These are phyloP conservation scores for Cymbidium sinense DNA, from an alignment of 106 monocot species.

Conservation along the genomic window DNA sequence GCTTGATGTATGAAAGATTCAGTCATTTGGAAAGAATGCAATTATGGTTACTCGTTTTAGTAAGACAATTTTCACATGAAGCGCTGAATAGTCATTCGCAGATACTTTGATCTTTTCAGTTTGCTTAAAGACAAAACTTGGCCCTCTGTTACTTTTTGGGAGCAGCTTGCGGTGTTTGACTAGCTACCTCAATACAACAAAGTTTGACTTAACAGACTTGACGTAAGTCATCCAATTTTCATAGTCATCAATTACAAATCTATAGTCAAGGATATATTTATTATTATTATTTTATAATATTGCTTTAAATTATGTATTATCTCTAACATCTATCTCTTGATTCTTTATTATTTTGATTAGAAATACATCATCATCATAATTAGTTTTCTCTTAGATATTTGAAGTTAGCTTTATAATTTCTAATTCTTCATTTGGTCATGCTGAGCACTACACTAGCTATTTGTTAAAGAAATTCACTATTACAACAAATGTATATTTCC, in stretches of 20 bases:
- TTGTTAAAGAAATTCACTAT: too few species aligned
- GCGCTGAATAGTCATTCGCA: conserved; percentile 18
- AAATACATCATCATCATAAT: too few species aligned
- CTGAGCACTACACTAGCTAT: not conserved
- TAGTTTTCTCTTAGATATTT: not conserved
- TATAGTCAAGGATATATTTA: not conserved
- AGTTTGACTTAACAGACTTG: conserved; percentile 75
- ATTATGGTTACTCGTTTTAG: not conserved
- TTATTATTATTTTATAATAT: not conserved
- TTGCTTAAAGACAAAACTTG: not conserved
- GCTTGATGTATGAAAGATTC: not conserved
- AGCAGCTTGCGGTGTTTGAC: conserved; percentile 24
- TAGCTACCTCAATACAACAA: conserved; percentile 23
- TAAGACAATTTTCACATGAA: not conserved
- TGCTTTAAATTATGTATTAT: not conserved
- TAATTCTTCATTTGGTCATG: not conserved
- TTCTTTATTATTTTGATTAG: not conserved
- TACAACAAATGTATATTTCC: too few species aligned
- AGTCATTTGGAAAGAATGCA: not conserved
- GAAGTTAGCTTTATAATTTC: not conserved
- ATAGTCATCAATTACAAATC: not conserved
- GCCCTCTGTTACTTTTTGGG: conserved; percentile 12
- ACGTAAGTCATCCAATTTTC: conserved; percentile 51
- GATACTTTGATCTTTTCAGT: conserved; percentile 13
- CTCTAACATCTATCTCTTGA: not conserved